Base-by-base conservation (phyloP, 139 green algal genomes). In the Volvox reticuliferus region DNA sequence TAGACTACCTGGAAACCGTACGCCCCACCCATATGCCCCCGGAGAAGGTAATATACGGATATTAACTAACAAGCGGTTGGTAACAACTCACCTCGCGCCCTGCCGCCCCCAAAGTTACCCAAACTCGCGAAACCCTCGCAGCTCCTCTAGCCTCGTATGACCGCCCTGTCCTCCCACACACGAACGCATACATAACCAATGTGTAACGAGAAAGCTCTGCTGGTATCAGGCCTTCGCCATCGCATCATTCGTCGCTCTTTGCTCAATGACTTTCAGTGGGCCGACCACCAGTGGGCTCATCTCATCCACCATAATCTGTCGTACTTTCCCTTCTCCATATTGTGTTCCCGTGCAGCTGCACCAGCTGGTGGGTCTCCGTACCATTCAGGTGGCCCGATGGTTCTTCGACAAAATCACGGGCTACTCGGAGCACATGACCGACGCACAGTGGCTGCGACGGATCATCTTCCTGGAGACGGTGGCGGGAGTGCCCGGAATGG, bases 391-490 rank as follows among this genome's bases (percentile, higher is more conserved):
- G 1, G 37, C 94, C 79, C 95, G 97, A 61, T 69, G 20, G 0
- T 12, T 28, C 21, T 99, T 98, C 89, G 97, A 99, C 94, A 28
- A 65, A 12, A 80, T 92, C 79, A 98, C 96, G 0, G 95, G 96
- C 50, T 98, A 98, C 88, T 67, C 76, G 35, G 78, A 63, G 16
- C 71, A 82, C 69, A 98, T 98, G 96, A 97, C 76, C 0, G 95
- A 98, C 90, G 75, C 92, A 16, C 88, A 96, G 81, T 91, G 89
- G 87, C 91, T 92, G 89, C 87, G 68, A 0, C 94, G 98, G 86
- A 96, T 98, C 19, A 92, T 99, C 0, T 99, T 98, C 91, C 94
- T 99, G 79, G 98, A 99, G 95, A 99, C 97, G 1, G 94, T 99
- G 5, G 97, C 97, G 73, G 97, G 97, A 37, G 96, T 99, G 55